Evolutionary conservation across 805 yeast genomes (phyloP), one percentile per base, ranked within the genome.

Genomic region (Grigorovia humatica): DNA sequence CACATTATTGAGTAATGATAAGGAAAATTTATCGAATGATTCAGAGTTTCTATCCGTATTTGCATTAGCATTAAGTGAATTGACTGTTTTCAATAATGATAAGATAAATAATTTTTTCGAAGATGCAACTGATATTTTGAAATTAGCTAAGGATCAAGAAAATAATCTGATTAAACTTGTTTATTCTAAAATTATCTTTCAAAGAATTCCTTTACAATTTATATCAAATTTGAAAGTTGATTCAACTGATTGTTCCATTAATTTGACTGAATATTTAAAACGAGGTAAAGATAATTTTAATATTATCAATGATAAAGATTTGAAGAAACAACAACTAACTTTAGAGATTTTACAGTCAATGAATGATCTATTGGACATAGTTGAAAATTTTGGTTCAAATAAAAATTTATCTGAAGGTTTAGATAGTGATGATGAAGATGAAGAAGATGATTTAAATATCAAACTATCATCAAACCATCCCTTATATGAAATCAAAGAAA

Each of bases 31-130:
- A 20, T 11, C 29, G 55, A 57, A 49, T 29, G 74, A 76, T 29
- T 79, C 77, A 40, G 73, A 71, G 45, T 86, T 89, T 64, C 84
- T 86, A 62, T 71, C 83, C 5, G 78, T 85, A 32, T 91, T 89
- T 66, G 90, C 88, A 0, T 69, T 80, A 46, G 83, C 95, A 0
- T 69, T 86, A 44, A 74, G 81, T 43, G 88, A 83, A 53, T 69
- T 85, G 56, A 79, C 86, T 1, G 71, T 73, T 40, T 84, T 80
- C 67, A 74, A 79, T 55, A 60, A 53, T 46, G 55, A 67, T 55
- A 55, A 57, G 20, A 58, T 59, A 42, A 57, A 54, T 9, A 65
- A 67, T n/a, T 59, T 68, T 63, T 81, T 87, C 50, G 78, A 77
- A 12, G 87, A 85, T 43, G 85, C 95, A 5, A 54, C 84, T 20